Base-by-base conservation (phyloP, 495 filamentous ascomycete species). In the Xylaria nigripes region DNA sequence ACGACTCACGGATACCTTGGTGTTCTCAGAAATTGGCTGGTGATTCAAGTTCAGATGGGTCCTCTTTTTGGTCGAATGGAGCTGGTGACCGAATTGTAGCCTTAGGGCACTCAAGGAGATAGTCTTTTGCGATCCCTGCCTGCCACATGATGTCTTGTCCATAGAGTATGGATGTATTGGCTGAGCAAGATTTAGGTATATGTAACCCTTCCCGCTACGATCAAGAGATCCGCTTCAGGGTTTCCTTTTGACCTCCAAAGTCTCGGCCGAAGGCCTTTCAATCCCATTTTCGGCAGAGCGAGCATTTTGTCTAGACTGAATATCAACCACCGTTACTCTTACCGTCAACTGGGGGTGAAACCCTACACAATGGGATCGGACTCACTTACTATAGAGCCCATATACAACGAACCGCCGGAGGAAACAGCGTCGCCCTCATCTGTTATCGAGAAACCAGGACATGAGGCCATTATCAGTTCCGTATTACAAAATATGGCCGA, bases 381-480 rank as follows among this genome's bases (percentile, higher is more conserved):
- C 16, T 55, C 54, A 47, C 57, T 61, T 45, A 4, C n/a, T 15
- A 22, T 25, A 10, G 34, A 30, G 18, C 34, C 45, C 23, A 34
- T 18, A 29, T 58, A 66, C 48, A 56, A 58, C 9, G 54, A 50
- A 18, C 22, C 43, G 34, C 56, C 45, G 16, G 61, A 67, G 41
- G 59, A 53, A 34, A 41, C 40, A 16, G 56, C 57, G 29, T 62
- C 57, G 51, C 45, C 61, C 25, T 60, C 64, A 9, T 60, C 61
- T 1, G 51, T 54, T 8, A 51, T 62, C 2, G 51, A 62, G 24
- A 59, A 49, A 42, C 55, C 54, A 48, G 59, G 41, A 12, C 56
- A 58, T 51, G 59, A 36, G 6, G 15, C n/a, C 24, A 52, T 48
- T 50, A 22, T 62, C 23, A 61, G 25, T 29, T 57, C 64, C 36